Percentiles rank a stretch among this genome's conserved stretches.
Evolutionary conservation across 352 stramenopile species (phyloP).

Genomic region (Phytophthora pini): DNA sequence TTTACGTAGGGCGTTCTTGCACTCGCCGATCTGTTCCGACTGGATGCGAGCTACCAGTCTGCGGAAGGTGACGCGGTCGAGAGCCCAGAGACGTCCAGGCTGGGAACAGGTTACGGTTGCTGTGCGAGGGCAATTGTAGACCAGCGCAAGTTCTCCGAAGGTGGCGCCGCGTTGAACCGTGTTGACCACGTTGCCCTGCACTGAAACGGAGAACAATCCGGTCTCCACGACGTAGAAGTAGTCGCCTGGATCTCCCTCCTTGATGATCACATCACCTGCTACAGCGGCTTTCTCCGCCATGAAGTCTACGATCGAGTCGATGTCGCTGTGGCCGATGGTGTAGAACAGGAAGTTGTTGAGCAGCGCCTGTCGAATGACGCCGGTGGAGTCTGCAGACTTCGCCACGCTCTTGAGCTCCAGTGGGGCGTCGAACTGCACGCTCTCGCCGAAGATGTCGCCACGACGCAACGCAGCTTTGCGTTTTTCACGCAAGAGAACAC

Average conservation of each 20-base stretch:
- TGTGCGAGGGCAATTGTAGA: slow-evolving; percentile 96
- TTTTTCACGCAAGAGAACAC: slow-evolving; percentile 73
- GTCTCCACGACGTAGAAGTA: slow-evolving; percentile 85
- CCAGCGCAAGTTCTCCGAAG: slow-evolving; percentile 95
- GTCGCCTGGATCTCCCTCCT: slow-evolving; percentile 70
- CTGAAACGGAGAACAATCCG: slow-evolving; percentile 88
- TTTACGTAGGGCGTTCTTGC: slow-evolving; percentile 71
- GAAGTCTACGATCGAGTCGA: slow-evolving; percentile 60
- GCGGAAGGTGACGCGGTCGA: slow-evolving; percentile 89
- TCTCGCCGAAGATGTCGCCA: slow-evolving; percentile 77
- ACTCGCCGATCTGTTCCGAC: slow-evolving; percentile 65
- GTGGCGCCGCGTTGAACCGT: slow-evolving; percentile 77
- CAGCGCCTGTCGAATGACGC: slow-evolving; percentile 64
- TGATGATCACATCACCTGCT: slow-evolving; percentile 60
- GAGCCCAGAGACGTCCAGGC: slow-evolving; percentile 74
- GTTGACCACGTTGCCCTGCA: slow-evolving; percentile 83
- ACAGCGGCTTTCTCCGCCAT: slow-evolving; percentile 56
- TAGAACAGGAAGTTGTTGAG: slow-evolving; percentile 77
- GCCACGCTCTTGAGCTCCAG: slow-evolving; percentile 41
- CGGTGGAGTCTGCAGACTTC: slow-evolving; percentile 54
- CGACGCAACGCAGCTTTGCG: slow-evolving; percentile 58
- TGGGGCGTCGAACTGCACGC: slow-evolving; percentile 65
- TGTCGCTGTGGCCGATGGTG: slow-evolving; percentile 56
- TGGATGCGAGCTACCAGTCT: slow-evolving; percentile 85
- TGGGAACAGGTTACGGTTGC: slow-evolving; percentile 80